Evolutionary conservation across 1,284 basidiomycete genomes (phyloP), one percentile per base, ranked within the genome.

Genomic region (Gymnopus androsaceus): DNA sequence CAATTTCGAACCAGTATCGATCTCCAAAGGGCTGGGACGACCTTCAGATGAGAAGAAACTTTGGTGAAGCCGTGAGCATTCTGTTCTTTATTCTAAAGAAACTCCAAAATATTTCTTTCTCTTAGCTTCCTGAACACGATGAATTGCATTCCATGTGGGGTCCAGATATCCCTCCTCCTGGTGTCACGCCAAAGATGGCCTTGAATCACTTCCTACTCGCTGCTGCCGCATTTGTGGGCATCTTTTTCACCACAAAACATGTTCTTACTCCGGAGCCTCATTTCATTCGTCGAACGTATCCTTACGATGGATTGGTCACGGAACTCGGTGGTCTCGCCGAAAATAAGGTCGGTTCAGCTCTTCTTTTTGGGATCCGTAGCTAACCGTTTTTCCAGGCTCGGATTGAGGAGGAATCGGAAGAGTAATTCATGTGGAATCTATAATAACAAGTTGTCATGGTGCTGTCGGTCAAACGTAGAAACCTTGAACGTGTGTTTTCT

Each of bases 111-210:
- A 49, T 40, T 37, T 38, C 44, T 28, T 55, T 56, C 45, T n/a
- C n/a, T n/a, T 66, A 94, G 92, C 69, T 94, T 33, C 92, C 93
- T 63, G 90, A 93, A 72, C 81, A 85, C 66, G 90, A 94, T 63
- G 93, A 95, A 66, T 75, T 89, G 21, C 74, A 90, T 59, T 89
- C 88, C 44, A 92, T 95, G 88, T 95, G 91, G 92, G 89, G 90
- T 44, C 92, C 92, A 15, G 93, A 95, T 66, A 77, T 84, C 42
- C 79, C 88, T 44, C 70, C 73, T 42, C 52, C 44, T 17, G 52
- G 52, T 38, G 73, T 89, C 17, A 71, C 77, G 17, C 83, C 87
- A 36, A 69, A 75, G 15, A 78, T 68, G 2, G 90, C 90, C 8
- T 69, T 86, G 41, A 76, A 77, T 46, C 85, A 87, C 51, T 87